Base-by-base conservation (phyloP, 805 yeast genomes). In the Monosporozyma servazzii region DNA sequence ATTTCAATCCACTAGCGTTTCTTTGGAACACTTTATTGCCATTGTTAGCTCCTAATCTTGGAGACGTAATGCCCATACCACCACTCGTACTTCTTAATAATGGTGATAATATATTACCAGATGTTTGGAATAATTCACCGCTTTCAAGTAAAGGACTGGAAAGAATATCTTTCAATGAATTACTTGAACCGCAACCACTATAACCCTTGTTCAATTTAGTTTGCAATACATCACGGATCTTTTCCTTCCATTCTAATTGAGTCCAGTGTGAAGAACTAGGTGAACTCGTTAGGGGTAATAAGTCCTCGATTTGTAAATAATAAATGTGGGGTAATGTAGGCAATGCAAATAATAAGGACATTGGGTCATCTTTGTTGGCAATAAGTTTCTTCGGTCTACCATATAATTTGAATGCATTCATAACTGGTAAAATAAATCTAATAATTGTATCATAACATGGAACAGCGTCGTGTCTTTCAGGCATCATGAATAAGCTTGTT, bases 251-350 rank as follows among this genome's bases (percentile, higher is more conserved):
- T 31, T 79, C 80, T n/a, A 72, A 61, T 15, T 73, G 69, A 5
- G 76, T 58, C 91, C 91, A 85, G 54, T 64, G 48, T 71, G 66
- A 43, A 67, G 75, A 45, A 65, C 65, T 31, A 65, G 63, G 21
- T 54, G 62, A 45, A 65, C 59, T 52, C 56, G 67, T 59, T 20
- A 82, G 61, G 54, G 75, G 66, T 29, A 75, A 57, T 33, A 84
- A 58, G 56, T 86, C 93, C 30, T 79, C 77, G 2, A 82, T 76
- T 50, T 81, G 73, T 47, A 86, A 60, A 54, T 82, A 82, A 58
- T 80, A 78, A 31, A 81, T 79, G 53, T 76, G 80, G 3, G 95
- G 95, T 59, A 86, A 72, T 21, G 81, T 78, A 5, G 95, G 95
- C 53, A 86, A 71, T 0, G 84, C 91, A 70, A 84, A 86, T 33